Conservation (phyloP, 176 grass and related monocot genomes). For the Phoenix roebelenii region DNA sequence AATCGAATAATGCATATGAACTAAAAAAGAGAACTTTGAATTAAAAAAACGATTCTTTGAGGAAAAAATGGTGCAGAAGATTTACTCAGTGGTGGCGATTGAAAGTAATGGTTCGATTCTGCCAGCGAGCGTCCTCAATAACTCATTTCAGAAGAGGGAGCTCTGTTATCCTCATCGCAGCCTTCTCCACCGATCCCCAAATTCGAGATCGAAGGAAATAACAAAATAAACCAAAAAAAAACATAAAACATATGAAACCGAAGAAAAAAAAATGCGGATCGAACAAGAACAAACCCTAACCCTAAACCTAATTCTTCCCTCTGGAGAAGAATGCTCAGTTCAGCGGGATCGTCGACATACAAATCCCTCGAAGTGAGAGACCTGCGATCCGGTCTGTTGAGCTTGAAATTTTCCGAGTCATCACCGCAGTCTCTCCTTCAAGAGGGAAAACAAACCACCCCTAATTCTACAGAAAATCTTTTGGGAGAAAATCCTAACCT, state of each 20-base stretch:
- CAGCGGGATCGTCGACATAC: constrained; percentile 91
- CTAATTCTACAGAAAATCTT: no score
- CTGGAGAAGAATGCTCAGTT: constrained; percentile 44
- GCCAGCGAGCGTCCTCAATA: constrained; percentile 75
- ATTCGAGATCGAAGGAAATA: background rate
- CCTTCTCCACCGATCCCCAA: background rate
- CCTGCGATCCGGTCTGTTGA: constrained; percentile 94
- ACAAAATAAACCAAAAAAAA: no score
- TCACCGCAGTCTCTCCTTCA: constrained; percentile 44
- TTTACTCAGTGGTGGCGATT: constrained; percentile 62
- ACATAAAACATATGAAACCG: no score
- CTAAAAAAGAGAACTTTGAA: background rate
- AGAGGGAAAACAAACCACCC: no score
- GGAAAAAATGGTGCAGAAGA: background rate
- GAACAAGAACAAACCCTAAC: no score
- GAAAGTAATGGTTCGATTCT: constrained; percentile 79
- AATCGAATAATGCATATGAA: no score
- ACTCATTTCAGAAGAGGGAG: constrained; percentile 87
- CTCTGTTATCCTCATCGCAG: constrained; percentile 81
- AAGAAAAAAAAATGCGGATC: no score
- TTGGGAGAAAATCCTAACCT: no score
- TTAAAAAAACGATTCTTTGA: no score
- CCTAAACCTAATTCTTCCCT: no score
- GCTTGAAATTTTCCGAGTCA: constrained; percentile 75
- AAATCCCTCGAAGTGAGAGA: constrained; percentile 46